phyloP scores from a whole-genome alignment of 2,329 filamentous ascomycete species.

The Raffaelea deltoideospora region DNA sequence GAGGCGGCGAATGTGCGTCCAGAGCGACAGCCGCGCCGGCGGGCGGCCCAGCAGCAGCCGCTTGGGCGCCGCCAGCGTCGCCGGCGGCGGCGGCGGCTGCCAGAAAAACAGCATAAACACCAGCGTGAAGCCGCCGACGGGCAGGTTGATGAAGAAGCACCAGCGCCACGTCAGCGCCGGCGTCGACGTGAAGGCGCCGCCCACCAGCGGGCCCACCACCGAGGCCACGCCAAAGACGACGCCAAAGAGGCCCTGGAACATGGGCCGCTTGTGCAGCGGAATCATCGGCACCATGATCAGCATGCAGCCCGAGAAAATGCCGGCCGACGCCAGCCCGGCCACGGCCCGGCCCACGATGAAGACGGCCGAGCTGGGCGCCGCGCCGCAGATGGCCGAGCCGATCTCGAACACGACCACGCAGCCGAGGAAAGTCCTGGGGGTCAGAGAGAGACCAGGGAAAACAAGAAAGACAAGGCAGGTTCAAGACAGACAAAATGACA shows the following conservation, averaged over 20 bases:
- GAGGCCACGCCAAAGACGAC: constrained; percentile 39
- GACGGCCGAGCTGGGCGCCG: constrained; percentile 34
- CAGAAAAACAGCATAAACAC: constrained; percentile 33
- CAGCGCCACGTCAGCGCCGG: constrained; percentile 37
- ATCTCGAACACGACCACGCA: constrained; percentile 37
- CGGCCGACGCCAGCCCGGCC: constrained; percentile 39
- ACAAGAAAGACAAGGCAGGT: neutral
- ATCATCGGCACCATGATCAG: constrained; percentile 42
- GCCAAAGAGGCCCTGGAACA: constrained; percentile 41
- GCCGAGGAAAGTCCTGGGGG: constrained; percentile 25
- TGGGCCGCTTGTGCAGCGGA: constrained; percentile 42
- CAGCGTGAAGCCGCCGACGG: constrained; percentile 36
- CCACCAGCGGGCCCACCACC: constrained; percentile 36
- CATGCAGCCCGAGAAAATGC: constrained; percentile 41
- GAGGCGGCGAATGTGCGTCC: constrained; percentile 32
- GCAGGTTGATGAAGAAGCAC: constrained; percentile 46
- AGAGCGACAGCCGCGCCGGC: constrained; percentile 15
- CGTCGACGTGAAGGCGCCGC: constrained; percentile 41
- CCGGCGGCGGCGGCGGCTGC: constrained; percentile 21
- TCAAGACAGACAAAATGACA: neutral
- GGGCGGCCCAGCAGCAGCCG: too few species aligned
- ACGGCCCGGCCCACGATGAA: constrained; percentile 43
- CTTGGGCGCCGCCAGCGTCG: too few species aligned
- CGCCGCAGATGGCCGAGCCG: constrained; percentile 38
- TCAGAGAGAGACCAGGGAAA: neutral